Conservation (phyloP, 1,284 basidiomycete species). For the Exobasidium cylindrosporum region DNA sequence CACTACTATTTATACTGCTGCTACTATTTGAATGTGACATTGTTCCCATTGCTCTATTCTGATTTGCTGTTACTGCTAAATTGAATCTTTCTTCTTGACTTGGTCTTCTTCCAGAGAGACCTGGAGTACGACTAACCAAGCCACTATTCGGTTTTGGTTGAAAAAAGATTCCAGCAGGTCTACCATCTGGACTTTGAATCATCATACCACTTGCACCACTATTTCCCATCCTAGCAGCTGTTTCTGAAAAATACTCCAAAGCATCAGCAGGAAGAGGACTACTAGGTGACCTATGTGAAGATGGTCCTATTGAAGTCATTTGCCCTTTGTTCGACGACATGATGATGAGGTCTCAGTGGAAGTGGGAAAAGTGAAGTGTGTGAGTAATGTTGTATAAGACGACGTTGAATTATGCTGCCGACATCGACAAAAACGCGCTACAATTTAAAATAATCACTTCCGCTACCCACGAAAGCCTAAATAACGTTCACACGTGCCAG, state of each 20-base stretch:
- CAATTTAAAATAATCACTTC: no score
- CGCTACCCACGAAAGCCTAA: no score
- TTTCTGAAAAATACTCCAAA: slow-evolving; percentile 81
- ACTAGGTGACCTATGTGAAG: background rate
- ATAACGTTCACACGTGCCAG: no score
- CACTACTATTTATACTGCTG: background rate
- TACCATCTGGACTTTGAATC: slow-evolving; percentile 86
- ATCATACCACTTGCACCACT: slow-evolving; percentile 79
- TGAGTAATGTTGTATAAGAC: no score
- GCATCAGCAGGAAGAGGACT: slow-evolving; percentile 61
- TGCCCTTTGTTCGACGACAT: background rate
- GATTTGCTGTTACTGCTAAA: background rate
- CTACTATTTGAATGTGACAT: background rate
- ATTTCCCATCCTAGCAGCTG: slow-evolving; percentile 65
- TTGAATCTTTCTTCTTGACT: slow-evolving; percentile 9
- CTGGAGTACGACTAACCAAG: slow-evolving; percentile 5
- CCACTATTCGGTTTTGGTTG: slow-evolving; percentile 62
- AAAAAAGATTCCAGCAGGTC: slow-evolving; percentile 91
- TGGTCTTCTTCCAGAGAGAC: slow-evolving; percentile 15
- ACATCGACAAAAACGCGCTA: no score
- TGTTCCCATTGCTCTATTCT: background rate
- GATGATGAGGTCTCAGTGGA: background rate
- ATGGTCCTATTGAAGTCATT: background rate
- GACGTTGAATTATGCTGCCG: no score
- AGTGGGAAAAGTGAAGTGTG: no score